Evolutionary conservation across 495 filamentous ascomycete genomes (phyloP), one percentile per base, ranked within the genome.

Genomic region (Talaromyces adpressus): DNA sequence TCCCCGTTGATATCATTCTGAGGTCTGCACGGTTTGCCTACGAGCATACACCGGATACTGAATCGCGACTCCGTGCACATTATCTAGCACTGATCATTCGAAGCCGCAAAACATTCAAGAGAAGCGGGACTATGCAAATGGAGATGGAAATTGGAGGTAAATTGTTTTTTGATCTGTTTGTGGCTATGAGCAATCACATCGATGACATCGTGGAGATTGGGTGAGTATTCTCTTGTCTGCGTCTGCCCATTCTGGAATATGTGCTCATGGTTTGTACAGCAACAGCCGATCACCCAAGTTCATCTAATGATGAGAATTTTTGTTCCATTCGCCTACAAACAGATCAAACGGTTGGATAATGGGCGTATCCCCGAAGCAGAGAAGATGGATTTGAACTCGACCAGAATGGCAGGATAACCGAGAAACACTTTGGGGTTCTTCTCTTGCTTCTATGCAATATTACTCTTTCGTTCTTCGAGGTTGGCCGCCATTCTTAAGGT

Each of bases 91-190:
- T 96, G 75, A 94, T 97, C 73, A 95, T 97, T 81, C 85, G 91
- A 75, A 90, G 87, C 79, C 90, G 92, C 74, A 89, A 90, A 82
- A 93, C 89, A 67, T 97, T 97, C 81, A 96, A 95, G 87, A 85
- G 86, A 75, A 96, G 92, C 79, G 92, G 91, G 73, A 96, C 91
- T 70, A 93, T 97, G 92, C 91, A 96, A 84, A 87, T 89, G 81
- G 92, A 97, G 83, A 96, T 97, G 92, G 90, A 95, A 78, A 86
- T 85, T 74, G 91, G 90, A 65, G 91, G 87, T 71, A 87, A 90
- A 80, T 82, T 96, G 73, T 97, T 96, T 83, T 97, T 97, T 79
- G 92, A 96, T 83, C 82, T 97, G 74, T 97, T 96, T 76, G 92
- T 96, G 69, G 91, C 92, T 65, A 90, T 97, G 90, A 94, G 91